Base-by-base conservation (phyloP, 1,284 basidiomycete species). In the Takashimella koratensis region DNA sequence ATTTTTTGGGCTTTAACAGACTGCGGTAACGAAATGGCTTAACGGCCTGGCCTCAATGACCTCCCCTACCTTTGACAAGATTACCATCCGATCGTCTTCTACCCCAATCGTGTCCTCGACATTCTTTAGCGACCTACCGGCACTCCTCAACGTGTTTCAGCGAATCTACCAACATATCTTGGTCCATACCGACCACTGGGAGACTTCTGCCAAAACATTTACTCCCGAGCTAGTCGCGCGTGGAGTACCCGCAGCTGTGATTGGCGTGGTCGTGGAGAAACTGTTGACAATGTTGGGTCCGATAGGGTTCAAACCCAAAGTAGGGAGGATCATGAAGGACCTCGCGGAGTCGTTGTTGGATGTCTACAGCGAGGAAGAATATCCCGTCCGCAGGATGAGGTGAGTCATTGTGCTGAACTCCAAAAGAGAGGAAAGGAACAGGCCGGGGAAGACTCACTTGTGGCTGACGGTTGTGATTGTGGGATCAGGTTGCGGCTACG, bases 321-420 rank as follows among this genome's bases (percentile, higher is more conserved):
- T 69, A 1, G 63, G 62, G 2, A 43, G 45, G 3, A n/a, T 66
- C 12, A 53, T 64, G 13, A 25, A 56, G 3, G 58, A 61, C n/a
- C 44, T 72, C 16, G 58, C 62, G 1, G 57, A 65, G 12, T 57
- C 58, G 16, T 39, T 70, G 2, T 53, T 74, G 11, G 30, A 25
- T 1, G 11, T 68, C 0, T 77, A 77, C 54, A 52, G 44, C 2
- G 54, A 45, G 2, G 49, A 58, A 3, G 43, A 51, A 3, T 66
- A 57, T 24, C 76, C 76, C 0, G 40, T 70, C 2, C 53, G 67
- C 13, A 45, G 67, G 11, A 49, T 64, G 36, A 63, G 71, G 65
- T 71, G 46, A 54, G 68, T 53, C 5, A 12, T 23, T 8, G 19
- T 20, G 43, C 30, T 43, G 23, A 41, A 47, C 40, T 3, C 6